A percentile compares a stretch with the other conserved stretches of the same genome.
phyloP scores from a whole-genome alignment of 2,329 filamentous ascomycete species.

The Thielaviopsis populi region DNA sequence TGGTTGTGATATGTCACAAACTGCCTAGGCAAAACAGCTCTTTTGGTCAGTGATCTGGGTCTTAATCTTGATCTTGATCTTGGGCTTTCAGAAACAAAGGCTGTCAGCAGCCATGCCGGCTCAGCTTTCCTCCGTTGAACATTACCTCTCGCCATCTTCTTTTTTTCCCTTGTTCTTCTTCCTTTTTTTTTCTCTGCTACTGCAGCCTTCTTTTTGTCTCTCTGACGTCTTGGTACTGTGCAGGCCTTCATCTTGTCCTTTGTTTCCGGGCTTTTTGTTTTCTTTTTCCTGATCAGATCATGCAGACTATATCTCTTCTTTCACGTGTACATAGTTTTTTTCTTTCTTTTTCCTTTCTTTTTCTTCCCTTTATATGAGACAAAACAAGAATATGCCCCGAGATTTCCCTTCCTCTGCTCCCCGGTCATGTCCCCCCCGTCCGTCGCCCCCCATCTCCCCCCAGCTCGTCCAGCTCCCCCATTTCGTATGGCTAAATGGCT shows the following conservation, averaged over 20 bases:
- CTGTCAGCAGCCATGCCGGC: too few species aligned
- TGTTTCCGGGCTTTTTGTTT: background rate
- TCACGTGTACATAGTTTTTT: background rate
- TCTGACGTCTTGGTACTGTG: too few species aligned
- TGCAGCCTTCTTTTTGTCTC: background rate
- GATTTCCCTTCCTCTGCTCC: background rate
- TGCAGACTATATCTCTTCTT: background rate
- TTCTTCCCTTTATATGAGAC: background rate
- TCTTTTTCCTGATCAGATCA: background rate
- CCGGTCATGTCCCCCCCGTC: background rate
- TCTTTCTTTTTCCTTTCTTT: background rate
- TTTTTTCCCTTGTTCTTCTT: background rate
- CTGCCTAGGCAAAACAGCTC: too few species aligned
- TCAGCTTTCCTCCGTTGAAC: too few species aligned
- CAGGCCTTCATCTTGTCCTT: too few species aligned
- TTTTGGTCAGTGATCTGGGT: too few species aligned
- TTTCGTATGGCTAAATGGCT: background rate
- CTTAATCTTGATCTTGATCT: too few species aligned
- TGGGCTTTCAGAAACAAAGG: too few species aligned
- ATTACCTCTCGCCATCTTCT: too few species aligned
- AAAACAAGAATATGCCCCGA: background rate
- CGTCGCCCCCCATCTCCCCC: background rate
- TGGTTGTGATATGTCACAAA: constrained; percentile 2
- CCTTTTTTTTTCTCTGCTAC: background rate
- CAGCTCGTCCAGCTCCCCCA: background rate